Base-by-base conservation (phyloP, 129 eudicot genomes). In the Deinandra increscens region DNA sequence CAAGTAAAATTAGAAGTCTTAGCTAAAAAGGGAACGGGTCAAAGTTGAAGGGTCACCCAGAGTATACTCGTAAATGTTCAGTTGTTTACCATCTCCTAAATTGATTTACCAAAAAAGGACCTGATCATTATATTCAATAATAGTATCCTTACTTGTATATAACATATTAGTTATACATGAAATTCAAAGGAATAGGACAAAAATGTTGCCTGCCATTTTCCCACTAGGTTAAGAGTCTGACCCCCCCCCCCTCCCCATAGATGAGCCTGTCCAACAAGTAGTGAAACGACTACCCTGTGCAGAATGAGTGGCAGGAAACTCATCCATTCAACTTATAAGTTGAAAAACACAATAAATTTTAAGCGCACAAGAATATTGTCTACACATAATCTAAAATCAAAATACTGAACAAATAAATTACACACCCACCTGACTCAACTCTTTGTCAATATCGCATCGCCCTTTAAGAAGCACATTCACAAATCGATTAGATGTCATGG, bases 391-490 rank as follows among this genome's bases (percentile, higher is more conserved):
- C 11, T 45, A 60, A 72, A 44, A 44, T 7, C 10, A 17, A 67
- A 29, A 31, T 43, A 44, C 19, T 34, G 12, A 7, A 46, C 33
- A 19, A 33, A 34, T 34, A 7, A 39, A 18, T 4, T 18, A 39
- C 70, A 76, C 26, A 79, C 83, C 31, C 50, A 89, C 99, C 97
- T 89, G 68, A 60, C 26, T 80, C 49, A 94, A 85, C 54, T 89
- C 90, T 65, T 76, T 74, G 63, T 85, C 91, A 56, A 74, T 54
- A 68, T 78, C 74, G 29, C 80, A 79, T 12, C 82, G 79, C 33
- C 97, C 97, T 80, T 87, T 94, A 73, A 94, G 80, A 54, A 78
- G 68, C 70, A 89, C 87, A 70, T 68, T 85, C 2, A 87, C 42
- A 67, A 55, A 54, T 38, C 78, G 87, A 80, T 77, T 65, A 8